These are phyloP conservation scores for Aschersonia sp. DNA, from an alignment of 2,329 filamentous ascomycete species.

Conservation along the genomic window DNA sequence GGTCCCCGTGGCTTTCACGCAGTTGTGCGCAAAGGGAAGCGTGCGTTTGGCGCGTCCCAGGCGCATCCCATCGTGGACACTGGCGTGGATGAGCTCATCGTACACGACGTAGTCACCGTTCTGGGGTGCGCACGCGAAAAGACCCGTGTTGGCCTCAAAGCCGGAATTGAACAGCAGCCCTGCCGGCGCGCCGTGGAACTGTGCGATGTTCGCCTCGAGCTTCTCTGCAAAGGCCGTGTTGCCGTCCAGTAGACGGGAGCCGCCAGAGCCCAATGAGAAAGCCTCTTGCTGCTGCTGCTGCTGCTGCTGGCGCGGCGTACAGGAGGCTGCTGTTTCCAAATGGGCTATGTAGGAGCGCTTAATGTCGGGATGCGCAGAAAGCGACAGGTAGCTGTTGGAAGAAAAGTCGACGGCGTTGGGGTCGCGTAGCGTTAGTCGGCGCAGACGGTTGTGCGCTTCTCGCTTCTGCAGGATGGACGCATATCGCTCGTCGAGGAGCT, in stretches of 20 bases:
- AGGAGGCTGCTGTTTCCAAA: slow-evolving; percentile 9
- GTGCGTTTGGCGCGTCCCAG: slow-evolving; percentile 36
- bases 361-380: slow-evolving; percentile 34
- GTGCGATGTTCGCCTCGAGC: slow-evolving; percentile 30
- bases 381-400: slow-evolving; percentile 69
- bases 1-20: slow-evolving; percentile 12
- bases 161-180: slow-evolving; percentile 43
- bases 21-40: slow-evolving; percentile 44
- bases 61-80: slow-evolving; percentile 63
- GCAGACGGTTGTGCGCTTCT: slow-evolving; percentile 20
- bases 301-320: no score
- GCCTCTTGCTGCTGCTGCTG: background rate
- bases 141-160: slow-evolving; percentile 50
- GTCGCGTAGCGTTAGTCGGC: slow-evolving; percentile 41
- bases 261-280: slow-evolving; percentile 29
- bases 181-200: slow-evolving; percentile 29
- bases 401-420: slow-evolving; percentile 61
- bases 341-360: slow-evolving; percentile 49
- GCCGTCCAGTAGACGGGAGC: slow-evolving; percentile 38
- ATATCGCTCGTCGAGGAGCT: slow-evolving; percentile 11
- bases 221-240: slow-evolving; percentile 29
- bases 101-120: slow-evolving; percentile 50
- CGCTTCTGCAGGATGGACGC: slow-evolving; percentile 14
- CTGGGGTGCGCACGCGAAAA: slow-evolving; percentile 46
- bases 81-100: slow-evolving; percentile 66